phyloP scores from a whole-genome alignment of 257 asterid species.

The Ehretia macrophylla region DNA sequence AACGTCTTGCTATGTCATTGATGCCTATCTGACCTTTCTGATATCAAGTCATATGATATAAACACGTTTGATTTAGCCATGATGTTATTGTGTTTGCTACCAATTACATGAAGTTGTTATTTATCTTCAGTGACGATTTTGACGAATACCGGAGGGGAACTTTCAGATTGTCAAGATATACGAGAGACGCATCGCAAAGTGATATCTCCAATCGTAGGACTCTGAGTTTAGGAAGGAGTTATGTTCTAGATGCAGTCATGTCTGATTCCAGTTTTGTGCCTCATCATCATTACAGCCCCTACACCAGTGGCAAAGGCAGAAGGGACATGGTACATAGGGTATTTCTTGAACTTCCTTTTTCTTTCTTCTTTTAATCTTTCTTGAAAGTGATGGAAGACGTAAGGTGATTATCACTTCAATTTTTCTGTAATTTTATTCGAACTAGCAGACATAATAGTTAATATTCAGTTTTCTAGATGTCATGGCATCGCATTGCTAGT shows the following conservation, averaged over 20 bases:
- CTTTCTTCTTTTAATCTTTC: not conserved
- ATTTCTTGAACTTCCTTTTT: conserved; percentile 5
- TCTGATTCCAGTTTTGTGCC: conserved; percentile 36
- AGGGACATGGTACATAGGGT: conserved; percentile 51
- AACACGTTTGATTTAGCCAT: not conserved
- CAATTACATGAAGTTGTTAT: conserved; percentile 13
- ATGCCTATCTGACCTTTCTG: too few relatives aligned
- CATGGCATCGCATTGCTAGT: not conserved
- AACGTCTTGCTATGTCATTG: too few relatives aligned
- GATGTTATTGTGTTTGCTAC: not conserved
- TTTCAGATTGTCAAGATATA: conserved; percentile 40
- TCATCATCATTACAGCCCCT: conserved; percentile 31
- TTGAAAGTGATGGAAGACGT: not conserved
- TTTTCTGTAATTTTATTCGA: too few relatives aligned
- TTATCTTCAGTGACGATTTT: conserved; percentile 63
- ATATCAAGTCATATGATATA: too few relatives aligned
- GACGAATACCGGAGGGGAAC: conserved; percentile 56
- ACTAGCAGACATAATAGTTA: too few relatives aligned
- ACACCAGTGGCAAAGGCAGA: conserved; percentile 26
- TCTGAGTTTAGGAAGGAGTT: conserved; percentile 48
- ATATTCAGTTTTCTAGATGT: not conserved
- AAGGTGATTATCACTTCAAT: too few relatives aligned
- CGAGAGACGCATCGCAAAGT: conserved; percentile 30
- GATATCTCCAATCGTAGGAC: conserved; percentile 34
- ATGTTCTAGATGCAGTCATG: conserved; percentile 38